phyloP scores from a whole-genome alignment of 164 flowering plant species.

The Nymphaea thermarum region DNA sequence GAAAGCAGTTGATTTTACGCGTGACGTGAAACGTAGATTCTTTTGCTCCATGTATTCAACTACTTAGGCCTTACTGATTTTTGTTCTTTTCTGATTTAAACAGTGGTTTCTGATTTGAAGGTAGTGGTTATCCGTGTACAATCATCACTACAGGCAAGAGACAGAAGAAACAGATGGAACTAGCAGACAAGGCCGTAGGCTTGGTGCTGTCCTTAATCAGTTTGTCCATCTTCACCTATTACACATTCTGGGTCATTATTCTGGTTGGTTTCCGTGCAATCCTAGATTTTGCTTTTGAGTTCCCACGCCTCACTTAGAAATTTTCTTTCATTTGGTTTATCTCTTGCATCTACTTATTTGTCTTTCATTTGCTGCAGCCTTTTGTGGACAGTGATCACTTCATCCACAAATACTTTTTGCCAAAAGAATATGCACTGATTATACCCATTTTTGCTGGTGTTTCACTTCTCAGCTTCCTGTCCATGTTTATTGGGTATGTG shows the following conservation, averaged over 20 bases:
- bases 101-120: no score
- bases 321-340: background rate
- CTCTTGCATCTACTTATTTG: background rate
- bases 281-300: background rate
- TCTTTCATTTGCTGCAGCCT: constrained; percentile 42
- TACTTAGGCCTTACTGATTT: no score
- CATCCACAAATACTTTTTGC: constrained; percentile 75
- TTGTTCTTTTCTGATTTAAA: no score
- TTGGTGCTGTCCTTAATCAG: constrained; percentile 53
- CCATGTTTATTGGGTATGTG: constrained; percentile 63
- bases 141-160: no score
- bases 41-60: no score
- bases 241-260: constrained; percentile 93
- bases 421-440: constrained; percentile 76
- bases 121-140: no score
- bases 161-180: constrained; percentile 36
- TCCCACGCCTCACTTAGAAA: no score
- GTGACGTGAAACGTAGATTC: no score
- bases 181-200: constrained; percentile 83
- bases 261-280: constrained; percentile 44
- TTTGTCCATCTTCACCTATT: constrained; percentile 85
- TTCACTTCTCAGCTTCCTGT: constrained; percentile 48
- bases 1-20: no score
- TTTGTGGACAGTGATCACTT: constrained; percentile 92
- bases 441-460: constrained; percentile 85